These are phyloP conservation scores for Phytophthora europaea DNA, from an alignment of 352 stramenopile genomes.

Conservation along the genomic window DNA sequence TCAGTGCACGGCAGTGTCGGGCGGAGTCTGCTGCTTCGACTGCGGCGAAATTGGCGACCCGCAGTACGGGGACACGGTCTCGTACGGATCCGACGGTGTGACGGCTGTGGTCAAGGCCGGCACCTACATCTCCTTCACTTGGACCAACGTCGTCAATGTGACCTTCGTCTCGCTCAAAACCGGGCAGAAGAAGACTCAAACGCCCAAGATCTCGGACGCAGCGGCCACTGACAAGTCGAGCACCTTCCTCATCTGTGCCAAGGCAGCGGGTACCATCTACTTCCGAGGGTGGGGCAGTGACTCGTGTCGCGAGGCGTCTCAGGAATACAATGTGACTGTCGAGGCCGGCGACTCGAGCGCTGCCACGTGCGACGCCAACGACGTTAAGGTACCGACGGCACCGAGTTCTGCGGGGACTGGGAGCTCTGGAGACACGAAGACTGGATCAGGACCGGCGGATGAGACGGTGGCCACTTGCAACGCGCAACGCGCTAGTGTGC, in stretches of 20 bases:
- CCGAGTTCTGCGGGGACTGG: constrained; percentile 9
- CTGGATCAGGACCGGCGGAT: constrained; percentile 27
- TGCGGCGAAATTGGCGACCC: constrained; percentile 56
- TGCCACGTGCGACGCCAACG: constrained; percentile 31
- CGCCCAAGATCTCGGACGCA: constrained; percentile 47
- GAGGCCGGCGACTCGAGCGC: constrained; percentile 40
- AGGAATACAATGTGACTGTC: constrained; percentile 58
- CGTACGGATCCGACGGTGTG: constrained; percentile 52
- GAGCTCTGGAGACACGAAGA: neutral
- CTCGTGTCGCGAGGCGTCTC: constrained; percentile 58
- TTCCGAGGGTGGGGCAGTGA: constrained; percentile 71
- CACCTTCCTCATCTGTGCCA: constrained; percentile 73
- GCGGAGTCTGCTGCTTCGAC: constrained; percentile 78
- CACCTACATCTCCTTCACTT: constrained; percentile 65
- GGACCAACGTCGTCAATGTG: constrained; percentile 58
- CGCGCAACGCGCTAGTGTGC: constrained; percentile 55
- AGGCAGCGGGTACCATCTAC: constrained; percentile 58
- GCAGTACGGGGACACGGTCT: constrained; percentile 40
- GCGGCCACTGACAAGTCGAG: constrained; percentile 43
- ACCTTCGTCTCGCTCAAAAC: constrained; percentile 70
- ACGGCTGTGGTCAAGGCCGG: constrained; percentile 63
- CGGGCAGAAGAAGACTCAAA: constrained; percentile 78
- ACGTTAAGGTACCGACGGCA: constrained; percentile 19
- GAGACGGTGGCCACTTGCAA: constrained; percentile 59
- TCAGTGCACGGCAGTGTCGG: constrained; percentile 54